Evolutionary conservation across 192 early-diverging fungal species (phyloP).

Genomic region (Coemansia reversa): DNA sequence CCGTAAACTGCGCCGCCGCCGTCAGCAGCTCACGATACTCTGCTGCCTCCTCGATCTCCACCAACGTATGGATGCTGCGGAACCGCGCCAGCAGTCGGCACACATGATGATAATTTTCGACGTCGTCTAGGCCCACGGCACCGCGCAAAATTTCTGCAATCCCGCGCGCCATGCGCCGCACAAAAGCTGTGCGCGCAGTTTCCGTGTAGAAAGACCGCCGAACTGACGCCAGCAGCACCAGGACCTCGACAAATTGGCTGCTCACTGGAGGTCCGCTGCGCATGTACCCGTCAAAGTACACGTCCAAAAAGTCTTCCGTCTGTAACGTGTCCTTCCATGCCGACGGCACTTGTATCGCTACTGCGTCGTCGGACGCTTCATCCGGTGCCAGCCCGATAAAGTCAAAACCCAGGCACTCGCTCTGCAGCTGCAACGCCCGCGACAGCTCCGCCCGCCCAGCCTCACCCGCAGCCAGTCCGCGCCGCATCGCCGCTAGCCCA

Average conservation of each 20-base stretch:
- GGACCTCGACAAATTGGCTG: slow-evolving; percentile 72
- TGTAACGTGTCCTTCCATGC: slow-evolving; percentile 77
- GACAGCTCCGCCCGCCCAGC: slow-evolving; percentile 41
- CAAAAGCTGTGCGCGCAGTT: slow-evolving; percentile 63
- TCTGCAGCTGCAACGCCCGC: slow-evolving; percentile 59
- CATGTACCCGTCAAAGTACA: slow-evolving; percentile 69
- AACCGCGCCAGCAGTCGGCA: slow-evolving; percentile 80
- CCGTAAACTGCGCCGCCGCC: slow-evolving; percentile 24
- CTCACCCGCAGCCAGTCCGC: slow-evolving; percentile 23
- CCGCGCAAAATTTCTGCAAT: slow-evolving; percentile 64
- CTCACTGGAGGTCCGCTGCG: slow-evolving; percentile 59
- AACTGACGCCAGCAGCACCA: slow-evolving; percentile 76
- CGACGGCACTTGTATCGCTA: slow-evolving; percentile 70
- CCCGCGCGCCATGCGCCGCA: slow-evolving; percentile 69
- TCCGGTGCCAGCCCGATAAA: slow-evolving; percentile 78
- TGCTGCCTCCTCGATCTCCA: slow-evolving; percentile 73
- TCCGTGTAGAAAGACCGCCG: slow-evolving; percentile 87
- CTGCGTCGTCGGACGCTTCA: slow-evolving; percentile 76
- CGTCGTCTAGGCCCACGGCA: slow-evolving; percentile 64
- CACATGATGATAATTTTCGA: slow-evolving; percentile 83
- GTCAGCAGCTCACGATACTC: slow-evolving; percentile 57
- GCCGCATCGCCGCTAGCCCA: slow-evolving; percentile 37
- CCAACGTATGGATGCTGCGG: slow-evolving; percentile 75
- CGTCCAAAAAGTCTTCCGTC: slow-evolving; percentile 66
- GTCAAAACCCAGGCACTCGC: slow-evolving; percentile 75